Conservation (phyloP, 768 basidiomycete species). For the Kwoniella dendrophila region DNA sequence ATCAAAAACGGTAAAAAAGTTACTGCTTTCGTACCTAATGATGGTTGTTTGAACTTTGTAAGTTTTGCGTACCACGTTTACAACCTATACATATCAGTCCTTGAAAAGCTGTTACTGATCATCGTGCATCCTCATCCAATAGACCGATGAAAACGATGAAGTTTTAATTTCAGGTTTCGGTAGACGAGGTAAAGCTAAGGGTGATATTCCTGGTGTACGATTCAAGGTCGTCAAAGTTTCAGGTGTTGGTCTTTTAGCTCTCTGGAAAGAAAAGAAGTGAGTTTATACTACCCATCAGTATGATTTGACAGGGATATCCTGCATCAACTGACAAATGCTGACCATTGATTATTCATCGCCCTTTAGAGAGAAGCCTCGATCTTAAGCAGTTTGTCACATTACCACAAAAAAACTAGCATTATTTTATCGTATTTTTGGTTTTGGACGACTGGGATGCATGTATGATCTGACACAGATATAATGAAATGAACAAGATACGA, state of each 20-base stretch:
- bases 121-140: neutral
- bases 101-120: neutral
- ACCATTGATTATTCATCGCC: neutral
- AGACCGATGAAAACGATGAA: constrained; percentile 98
- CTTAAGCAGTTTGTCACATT: constrained; percentile 30
- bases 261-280: constrained; percentile 98
- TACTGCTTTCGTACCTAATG: constrained; percentile 92
- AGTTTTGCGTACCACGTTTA: neutral
- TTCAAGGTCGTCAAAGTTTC: constrained; percentile 99
- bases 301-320: neutral
- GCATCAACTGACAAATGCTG: constrained; percentile 19
- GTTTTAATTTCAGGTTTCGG: constrained; percentile 99
- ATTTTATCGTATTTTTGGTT: constrained; percentile 21
- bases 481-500: too few species aligned
- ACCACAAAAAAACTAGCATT: constrained; percentile 10
- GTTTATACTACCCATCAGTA: constrained; percentile 9
- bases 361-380: constrained; percentile 52
- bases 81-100: constrained; percentile 63
- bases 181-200: constrained; percentile 99
- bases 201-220: constrained; percentile 98
- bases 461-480: constrained; percentile 31
- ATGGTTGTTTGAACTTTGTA: constrained; percentile 56
- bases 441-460: constrained; percentile 34
- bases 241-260: constrained; percentile 94
- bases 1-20: constrained; percentile 99